Evolutionary conservation across 129 eudicot species (phyloP), one percentile per base, ranked within the genome.

Genomic region (Mikania micrantha): DNA sequence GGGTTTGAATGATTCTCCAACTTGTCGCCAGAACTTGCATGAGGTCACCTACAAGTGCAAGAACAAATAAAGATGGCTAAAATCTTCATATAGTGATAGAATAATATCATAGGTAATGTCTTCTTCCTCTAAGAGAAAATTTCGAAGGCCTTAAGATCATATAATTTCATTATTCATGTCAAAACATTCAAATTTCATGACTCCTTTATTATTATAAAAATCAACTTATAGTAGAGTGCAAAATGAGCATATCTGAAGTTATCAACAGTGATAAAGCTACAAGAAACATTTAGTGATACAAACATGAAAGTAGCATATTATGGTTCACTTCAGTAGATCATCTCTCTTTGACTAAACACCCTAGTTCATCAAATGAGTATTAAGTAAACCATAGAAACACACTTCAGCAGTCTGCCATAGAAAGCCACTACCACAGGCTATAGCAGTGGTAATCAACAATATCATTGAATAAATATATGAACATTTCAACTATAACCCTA

Each of bases 1-100:
- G 67, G 98, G 98, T 60, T 79, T 92, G 71, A 92, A 92, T 39
- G 98, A 86, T 77, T 92, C 98, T 77, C 98, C 98, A 20, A 92
- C 95, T 80, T 86, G 96, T 73, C 96, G 85, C 96, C 98, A 92
- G 52, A 73, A 78, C 83, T 92, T 92, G 82, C 85, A 76, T 20
- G 96, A 77, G 64, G 96, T 92, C 68, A 88, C 98, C 98, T 92
- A 71, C 72, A 85, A 75, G 56, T 44, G 36, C 61, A 40, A 27
- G 28, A 78, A 47, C 44, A 22, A 61, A 66, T 20, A 60, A 24
- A 42, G 53, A 24, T 38, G 16, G 60, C 41, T 27, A 7, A 17
- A 12, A 49, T 44, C 45, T 73, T 20, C 53, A 69, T 50, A 45
- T 28, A 17, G 70, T 47, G 74, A 61, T 68, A 17, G 28, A 27